Evolutionary conservation across 371 early-diverging fungal genomes (phyloP).

Genomic region (Smittium culicis): DNA sequence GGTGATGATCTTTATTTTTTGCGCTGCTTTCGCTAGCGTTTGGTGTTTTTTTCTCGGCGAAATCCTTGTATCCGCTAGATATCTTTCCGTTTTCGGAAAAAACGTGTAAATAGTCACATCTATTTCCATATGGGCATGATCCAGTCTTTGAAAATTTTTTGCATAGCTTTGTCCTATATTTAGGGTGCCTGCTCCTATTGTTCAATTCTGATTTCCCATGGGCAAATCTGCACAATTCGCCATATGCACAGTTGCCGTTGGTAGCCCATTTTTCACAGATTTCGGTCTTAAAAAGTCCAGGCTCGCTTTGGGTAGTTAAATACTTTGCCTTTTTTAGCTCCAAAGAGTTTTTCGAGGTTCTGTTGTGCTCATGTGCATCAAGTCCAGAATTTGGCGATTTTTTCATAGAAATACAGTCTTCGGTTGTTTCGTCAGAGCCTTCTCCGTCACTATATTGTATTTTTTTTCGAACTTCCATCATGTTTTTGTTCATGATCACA

Average conservation of each 20-base stretch:
- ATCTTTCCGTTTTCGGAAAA: slow-evolving; percentile 9
- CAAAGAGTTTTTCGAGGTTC: background rate
- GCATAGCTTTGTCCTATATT: slow-evolving; percentile 87
- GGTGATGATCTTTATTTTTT: too few species aligned
- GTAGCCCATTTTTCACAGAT: slow-evolving; percentile 44
- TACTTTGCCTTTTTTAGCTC: background rate
- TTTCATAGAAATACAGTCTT: too few species aligned
- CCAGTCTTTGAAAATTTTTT: slow-evolving; percentile 80
- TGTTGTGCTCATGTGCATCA: too few species aligned
- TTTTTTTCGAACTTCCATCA: background rate
- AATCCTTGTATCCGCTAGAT: background rate
- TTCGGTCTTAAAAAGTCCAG: slow-evolving; percentile 10
- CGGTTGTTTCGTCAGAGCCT: background rate
- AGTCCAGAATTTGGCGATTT: too few species aligned
- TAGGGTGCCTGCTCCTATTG: slow-evolving; percentile 70
- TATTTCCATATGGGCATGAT: slow-evolving; percentile 80
- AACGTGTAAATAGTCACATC: slow-evolving; percentile 91
- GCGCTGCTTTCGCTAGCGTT: too few species aligned
- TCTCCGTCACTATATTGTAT: background rate
- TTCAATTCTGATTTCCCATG: slow-evolving; percentile 72
- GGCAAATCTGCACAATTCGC: slow-evolving; percentile 91
- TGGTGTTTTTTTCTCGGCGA: background rate
- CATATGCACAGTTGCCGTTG: slow-evolving; percentile 84
- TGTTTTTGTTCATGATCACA: too few species aligned
- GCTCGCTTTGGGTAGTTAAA: background rate